Percentiles rank a stretch among this genome's conserved stretches.
phyloP scores from a whole-genome alignment of 108 stramenopile genomes.

The Poteriospumella lacustris region DNA sequence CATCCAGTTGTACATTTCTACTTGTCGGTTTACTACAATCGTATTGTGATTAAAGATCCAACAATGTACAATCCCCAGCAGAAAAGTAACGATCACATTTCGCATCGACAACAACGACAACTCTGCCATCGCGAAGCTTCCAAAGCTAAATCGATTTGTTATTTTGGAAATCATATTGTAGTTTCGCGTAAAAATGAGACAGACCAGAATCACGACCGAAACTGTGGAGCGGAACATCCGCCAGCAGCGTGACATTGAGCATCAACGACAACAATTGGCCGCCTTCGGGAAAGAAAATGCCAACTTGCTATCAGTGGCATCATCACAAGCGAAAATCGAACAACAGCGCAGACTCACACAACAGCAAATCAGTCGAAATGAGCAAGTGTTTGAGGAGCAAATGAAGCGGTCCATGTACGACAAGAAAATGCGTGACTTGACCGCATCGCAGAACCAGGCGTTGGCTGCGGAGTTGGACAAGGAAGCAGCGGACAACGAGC shows the following conservation, averaged over 20 bases:
- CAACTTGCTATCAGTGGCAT: slow-evolving; percentile 7
- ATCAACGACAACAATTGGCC: neutral
- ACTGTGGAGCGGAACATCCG: neutral
- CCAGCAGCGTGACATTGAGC: neutral
- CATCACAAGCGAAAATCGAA: slow-evolving; percentile 6
- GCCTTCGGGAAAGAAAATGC: slow-evolving; percentile 26
- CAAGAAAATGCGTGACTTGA: neutral
- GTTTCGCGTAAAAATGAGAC: too few relatives aligned
- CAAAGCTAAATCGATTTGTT: too few relatives aligned
- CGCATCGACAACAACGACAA: too few relatives aligned
- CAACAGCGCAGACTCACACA: neutral
- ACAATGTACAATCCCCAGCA: too few relatives aligned
- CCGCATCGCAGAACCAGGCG: slow-evolving; percentile 34
- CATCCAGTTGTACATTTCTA: too few relatives aligned
- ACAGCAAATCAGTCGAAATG: slow-evolving; percentile 18
- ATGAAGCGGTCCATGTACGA: neutral
- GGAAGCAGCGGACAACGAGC: slow-evolving; percentile 53
- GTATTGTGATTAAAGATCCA: too few relatives aligned
- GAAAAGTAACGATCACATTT: too few relatives aligned
- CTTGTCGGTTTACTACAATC: too few relatives aligned
- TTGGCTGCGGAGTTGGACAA: slow-evolving; percentile 51
- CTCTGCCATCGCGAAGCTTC: too few relatives aligned
- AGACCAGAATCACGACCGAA: slow-evolving; percentile 7
- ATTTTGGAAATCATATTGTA: too few relatives aligned
- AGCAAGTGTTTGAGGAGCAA: slow-evolving; percentile 11